Evolutionary conservation across 169 alveolate genomes (phyloP), one percentile per base, ranked within the genome.

Genomic region (Plasmodium vinckei): DNA sequence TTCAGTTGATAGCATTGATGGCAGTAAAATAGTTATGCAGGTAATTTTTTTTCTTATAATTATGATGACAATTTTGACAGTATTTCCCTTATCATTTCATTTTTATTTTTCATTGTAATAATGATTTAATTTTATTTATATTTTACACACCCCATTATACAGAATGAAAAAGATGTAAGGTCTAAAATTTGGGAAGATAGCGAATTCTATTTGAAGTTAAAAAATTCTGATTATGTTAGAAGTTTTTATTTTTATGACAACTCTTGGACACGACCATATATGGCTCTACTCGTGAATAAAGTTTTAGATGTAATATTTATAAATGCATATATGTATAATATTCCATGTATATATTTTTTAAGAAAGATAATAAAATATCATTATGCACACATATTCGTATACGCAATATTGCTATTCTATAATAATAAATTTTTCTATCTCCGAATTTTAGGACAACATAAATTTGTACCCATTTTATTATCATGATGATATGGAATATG

Each of bases 401-500:
- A 9, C 44, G 60, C 46, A 12, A 15, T 33, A 33, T 33, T 33
- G 6, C 42, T 4, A 33, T 33, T 33, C 42, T 33, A 6, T 53
- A 25, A 25, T 21, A 25, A 21, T 53, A 21, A 10, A 2, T 5
- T 46, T 42, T 46, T 15, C 9, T 2, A 4, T 64, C 19, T 47
- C 15, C 42, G 2, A 17, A 27, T 12, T 69, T 19, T 68, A 79
- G 89, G 89, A 79, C 54, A 79, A 79, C 23, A 51, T 79, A 23
- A 79, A 79, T 60, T n/a, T 79, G 46, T 49, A 64, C 15, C 89
- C 89, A 51, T 79, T 53, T 65, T 79, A 79, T 42, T 79, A 79
- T 68, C 69, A 79, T 47, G 89, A 79, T 65, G 89, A 79, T 57
- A 79, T 79, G 89, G 79, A 65, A 42, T 79, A 79, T 19, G 89